A percentile compares a stretch with the other conserved stretches of the same genome.
phyloP scores from a whole-genome alignment of 2,329 filamentous ascomycete genomes.

The Talaromyces sp. region DNA sequence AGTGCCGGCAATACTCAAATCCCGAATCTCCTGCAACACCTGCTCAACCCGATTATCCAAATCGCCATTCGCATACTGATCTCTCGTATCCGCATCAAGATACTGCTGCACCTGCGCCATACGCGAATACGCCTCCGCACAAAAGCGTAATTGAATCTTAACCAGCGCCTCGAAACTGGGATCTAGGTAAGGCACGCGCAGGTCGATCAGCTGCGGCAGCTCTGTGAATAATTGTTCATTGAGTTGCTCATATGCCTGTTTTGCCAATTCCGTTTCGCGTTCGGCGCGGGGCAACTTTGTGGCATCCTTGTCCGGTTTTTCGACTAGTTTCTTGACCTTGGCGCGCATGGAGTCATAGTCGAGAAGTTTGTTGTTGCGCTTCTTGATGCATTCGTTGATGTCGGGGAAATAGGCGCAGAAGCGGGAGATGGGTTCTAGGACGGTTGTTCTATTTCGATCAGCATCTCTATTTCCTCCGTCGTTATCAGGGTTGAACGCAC shows the following conservation, averaged over 20 bases:
- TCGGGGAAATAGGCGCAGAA: slow-evolving; percentile 99
- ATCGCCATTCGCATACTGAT: slow-evolving; percentile 92
- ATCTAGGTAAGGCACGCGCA: slow-evolving; percentile 94
- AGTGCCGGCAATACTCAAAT: slow-evolving; percentile 85
- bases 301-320: slow-evolving; percentile 98
- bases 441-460: slow-evolving; percentile 63
- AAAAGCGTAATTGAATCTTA: slow-evolving; percentile 97
- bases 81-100: slow-evolving; percentile 88
- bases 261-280: slow-evolving; percentile 93
- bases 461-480: not conserved
- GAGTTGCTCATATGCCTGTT: slow-evolving; percentile 87
- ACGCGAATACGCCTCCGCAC: slow-evolving; percentile 91
- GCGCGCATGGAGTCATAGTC: slow-evolving; percentile 96
- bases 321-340: slow-evolving; percentile 93
- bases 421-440: slow-evolving; percentile 88
- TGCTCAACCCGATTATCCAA: slow-evolving; percentile 90
- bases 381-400: slow-evolving; percentile 99
- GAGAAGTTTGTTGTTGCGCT: slow-evolving; percentile 95
- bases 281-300: slow-evolving; percentile 94
- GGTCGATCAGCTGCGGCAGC: slow-evolving; percentile 90
- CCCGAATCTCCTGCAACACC: slow-evolving; percentile 92
- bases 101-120: slow-evolving; percentile 99
- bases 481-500: slow-evolving; percentile 37
- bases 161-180: slow-evolving; percentile 96
- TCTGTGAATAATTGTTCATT: slow-evolving; percentile 95